A percentile compares a stretch with the other conserved stretches of the same genome.
Conservation (phyloP, 2,329 filamentous ascomycete species). For the Colletotrichum sp. region DNA sequence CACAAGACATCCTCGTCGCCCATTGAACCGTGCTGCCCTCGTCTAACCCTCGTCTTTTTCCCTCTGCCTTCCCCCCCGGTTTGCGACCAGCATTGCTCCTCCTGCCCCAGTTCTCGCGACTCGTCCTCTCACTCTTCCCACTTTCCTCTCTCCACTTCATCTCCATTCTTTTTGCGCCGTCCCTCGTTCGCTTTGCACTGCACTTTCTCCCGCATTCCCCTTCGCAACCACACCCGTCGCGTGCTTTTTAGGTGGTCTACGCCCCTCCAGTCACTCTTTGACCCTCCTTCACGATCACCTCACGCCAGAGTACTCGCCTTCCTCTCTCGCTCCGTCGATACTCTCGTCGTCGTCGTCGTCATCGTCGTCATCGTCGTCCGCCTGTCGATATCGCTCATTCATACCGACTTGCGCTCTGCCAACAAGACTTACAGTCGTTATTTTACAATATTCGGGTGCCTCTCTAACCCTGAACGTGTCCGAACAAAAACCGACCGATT, state of each 20-base stretch:
- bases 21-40: constrained; percentile 8
- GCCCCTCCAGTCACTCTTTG: constrained; percentile 19
- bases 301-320: constrained; percentile 3
- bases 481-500: neutral
- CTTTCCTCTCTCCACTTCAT: constrained; percentile 15
- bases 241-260: constrained; percentile 14
- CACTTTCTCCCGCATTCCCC: constrained; percentile 6
- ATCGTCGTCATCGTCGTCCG: constrained; percentile 1
- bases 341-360: neutral
- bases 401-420: neutral
- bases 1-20: neutral
- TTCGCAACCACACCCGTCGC: neutral
- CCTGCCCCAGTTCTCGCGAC: constrained; percentile 1
- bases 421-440: neutral
- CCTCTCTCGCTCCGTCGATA: neutral
- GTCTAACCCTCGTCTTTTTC: neutral
- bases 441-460: neutral
- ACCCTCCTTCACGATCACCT: neutral
- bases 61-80: neutral
- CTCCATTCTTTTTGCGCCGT: constrained; percentile 20
- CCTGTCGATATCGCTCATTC: constrained; percentile 12
- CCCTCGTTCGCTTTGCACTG: constrained; percentile 8
- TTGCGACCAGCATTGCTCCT: neutral
- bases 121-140: constrained; percentile 6
- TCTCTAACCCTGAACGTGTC: neutral